These are phyloP conservation scores for Thamnidium elegans DNA, from an alignment of 192 early-diverging fungal genomes.

Conservation along the genomic window DNA sequence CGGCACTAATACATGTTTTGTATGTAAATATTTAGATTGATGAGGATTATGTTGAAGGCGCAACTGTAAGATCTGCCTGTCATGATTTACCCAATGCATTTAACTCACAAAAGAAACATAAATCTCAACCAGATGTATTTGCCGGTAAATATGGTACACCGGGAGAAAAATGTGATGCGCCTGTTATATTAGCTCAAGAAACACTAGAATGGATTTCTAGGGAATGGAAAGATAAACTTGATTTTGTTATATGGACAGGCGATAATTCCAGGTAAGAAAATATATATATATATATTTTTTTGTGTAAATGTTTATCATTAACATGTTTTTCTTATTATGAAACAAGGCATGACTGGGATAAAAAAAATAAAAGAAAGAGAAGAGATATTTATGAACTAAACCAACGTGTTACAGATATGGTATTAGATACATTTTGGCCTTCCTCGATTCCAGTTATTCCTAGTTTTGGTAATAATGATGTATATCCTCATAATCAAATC, in stretches of 20 bases:
- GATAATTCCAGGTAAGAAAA: slow-evolving; percentile 59
- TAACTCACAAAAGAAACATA: slow-evolving; percentile 16
- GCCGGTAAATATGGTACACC: slow-evolving; percentile 57
- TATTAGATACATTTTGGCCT: slow-evolving; percentile 44
- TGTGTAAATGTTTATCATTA: neutral
- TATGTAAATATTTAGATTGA: slow-evolving; percentile 17
- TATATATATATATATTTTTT: too few species aligned
- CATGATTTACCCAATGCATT: slow-evolving; percentile 32
- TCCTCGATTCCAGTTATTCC: slow-evolving; percentile 43
- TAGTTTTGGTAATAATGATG: slow-evolving; percentile 66
- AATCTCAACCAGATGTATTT: neutral
- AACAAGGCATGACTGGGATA: slow-evolving; percentile 60
- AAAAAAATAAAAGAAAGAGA: slow-evolving; percentile 49
- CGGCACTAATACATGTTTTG: neutral
- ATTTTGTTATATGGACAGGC: slow-evolving; percentile 74
- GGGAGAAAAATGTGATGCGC: slow-evolving; percentile 60
- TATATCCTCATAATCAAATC: slow-evolving; percentile 60
- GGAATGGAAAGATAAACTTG: slow-evolving; percentile 42
- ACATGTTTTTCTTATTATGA: slow-evolving; percentile 3
- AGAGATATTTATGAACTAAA: slow-evolving; percentile 55
- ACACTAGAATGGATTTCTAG: slow-evolving; percentile 52
- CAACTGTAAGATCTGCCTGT: slow-evolving; percentile 56
- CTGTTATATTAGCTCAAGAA: slow-evolving; percentile 48
- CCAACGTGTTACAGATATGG: slow-evolving; percentile 33
- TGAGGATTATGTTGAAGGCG: slow-evolving; percentile 45